Evolutionary conservation across 2,329 filamentous ascomycete species (phyloP).

Genomic region (Chaetomiaceae sp.): DNA sequence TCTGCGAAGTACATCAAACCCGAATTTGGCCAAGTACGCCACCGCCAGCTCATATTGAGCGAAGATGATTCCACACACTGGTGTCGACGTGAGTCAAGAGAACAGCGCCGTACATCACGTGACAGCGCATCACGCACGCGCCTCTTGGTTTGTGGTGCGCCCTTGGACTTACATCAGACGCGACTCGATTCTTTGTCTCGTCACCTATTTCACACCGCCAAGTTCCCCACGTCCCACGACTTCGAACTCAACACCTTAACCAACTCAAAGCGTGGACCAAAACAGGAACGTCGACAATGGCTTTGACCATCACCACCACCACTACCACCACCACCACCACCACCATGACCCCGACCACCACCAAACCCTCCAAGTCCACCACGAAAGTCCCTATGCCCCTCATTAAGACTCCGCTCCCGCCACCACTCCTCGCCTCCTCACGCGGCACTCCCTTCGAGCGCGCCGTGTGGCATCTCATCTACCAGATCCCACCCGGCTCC

Average conservation of each 20-base stretch:
- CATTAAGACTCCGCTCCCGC: conserved; percentile 2
- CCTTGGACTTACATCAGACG: conserved; percentile 14
- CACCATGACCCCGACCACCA: not conserved
- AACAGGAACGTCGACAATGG: no score
- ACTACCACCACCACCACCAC: not conserved
- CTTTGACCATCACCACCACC: not conserved
- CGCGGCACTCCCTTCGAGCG: conserved; percentile 49
- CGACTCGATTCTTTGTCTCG: not conserved
- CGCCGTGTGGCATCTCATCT: conserved; percentile 63
- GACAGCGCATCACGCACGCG: conserved; percentile 16
- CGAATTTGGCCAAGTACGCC: no score
- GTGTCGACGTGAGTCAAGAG: not conserved
- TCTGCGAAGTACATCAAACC: no score
- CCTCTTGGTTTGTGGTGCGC: conserved; percentile 9
- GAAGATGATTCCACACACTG: not conserved
- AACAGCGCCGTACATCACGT: conserved; percentile 8
- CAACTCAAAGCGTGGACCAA: not conserved
- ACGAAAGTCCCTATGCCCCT: not conserved
- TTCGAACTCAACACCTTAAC: not conserved
- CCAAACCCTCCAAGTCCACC: not conserved
- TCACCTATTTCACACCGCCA: not conserved
- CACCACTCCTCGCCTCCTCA: conserved; percentile 19
- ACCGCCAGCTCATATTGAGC: no score
- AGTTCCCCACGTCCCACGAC: not conserved
- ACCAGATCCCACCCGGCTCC: conserved; percentile 67